Conservation (phyloP, 108 stramenopile species). For the Fragilaria radians region DNA sequence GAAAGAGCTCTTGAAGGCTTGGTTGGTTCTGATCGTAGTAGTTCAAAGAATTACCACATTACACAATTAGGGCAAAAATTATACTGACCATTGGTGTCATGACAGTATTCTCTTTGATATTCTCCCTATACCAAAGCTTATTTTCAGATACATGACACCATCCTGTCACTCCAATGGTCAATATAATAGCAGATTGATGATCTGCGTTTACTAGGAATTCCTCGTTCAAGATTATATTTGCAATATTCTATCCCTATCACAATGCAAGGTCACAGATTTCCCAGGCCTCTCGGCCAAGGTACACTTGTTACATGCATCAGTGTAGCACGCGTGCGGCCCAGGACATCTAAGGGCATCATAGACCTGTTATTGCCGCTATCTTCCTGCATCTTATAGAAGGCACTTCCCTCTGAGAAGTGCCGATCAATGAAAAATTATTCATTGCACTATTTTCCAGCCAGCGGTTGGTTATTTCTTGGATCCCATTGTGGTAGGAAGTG, state of each 20-base stretch:
- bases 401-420: conserved; percentile 95
- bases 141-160: too few species aligned
- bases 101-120: too few species aligned
- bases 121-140: too few species aligned
- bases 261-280: conserved; percentile 95
- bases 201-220: conserved; percentile 99
- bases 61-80: too few species aligned
- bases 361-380: conserved; percentile 97
- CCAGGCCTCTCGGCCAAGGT: conserved; percentile 95
- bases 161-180: too few species aligned
- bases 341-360: conserved; percentile 99
- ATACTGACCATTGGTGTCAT: too few species aligned
- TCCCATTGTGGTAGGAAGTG: too few species aligned
- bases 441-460: conserved; percentile 89
- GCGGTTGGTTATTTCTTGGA: too few species aligned
- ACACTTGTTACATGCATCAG: conserved; percentile 93
- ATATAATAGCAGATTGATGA: conserved; percentile 85
- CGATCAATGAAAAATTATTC: conserved; percentile 68
- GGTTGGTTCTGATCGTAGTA: too few species aligned
- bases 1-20: too few species aligned
- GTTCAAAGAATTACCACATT: too few species aligned
- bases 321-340: conserved; percentile 98
- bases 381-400: conserved; percentile 88
- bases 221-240: conserved; percentile 99
- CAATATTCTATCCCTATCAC: conserved; percentile 99